phyloP scores from a whole-genome alignment of 23 red algal genomes.

The Gracilaria gracilis region DNA sequence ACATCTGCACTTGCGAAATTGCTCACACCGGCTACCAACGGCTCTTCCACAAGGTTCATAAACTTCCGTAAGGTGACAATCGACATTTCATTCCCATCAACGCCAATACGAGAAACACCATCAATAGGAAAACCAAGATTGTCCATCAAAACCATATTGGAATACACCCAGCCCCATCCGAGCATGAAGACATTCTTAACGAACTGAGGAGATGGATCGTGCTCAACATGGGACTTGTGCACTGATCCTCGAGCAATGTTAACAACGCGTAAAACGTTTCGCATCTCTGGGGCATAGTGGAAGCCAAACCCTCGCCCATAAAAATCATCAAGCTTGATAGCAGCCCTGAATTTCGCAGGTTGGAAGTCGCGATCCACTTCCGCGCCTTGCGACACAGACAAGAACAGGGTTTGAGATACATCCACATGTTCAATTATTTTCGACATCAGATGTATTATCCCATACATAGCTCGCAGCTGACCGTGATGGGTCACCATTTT shows the following conservation, averaged over 20 bases:
- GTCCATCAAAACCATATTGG: slow-evolving; percentile 81
- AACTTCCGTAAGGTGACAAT: slow-evolving; percentile 82
- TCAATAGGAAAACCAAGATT: slow-evolving; percentile 77
- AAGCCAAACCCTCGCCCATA: slow-evolving; percentile 94
- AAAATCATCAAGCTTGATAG: slow-evolving; percentile 86
- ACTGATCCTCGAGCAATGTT: slow-evolving; percentile 73
- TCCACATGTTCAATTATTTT: slow-evolving; percentile 43
- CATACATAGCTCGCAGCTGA: slow-evolving; percentile 86
- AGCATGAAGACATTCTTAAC: slow-evolving; percentile 69
- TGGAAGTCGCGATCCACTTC: slow-evolving; percentile 43
- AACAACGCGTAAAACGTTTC: slow-evolving; percentile 77
- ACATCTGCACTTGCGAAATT: slow-evolving; percentile 75
- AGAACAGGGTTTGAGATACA: slow-evolving; percentile 61
- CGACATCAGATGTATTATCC: slow-evolving; percentile 79
- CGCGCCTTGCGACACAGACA: background rate
- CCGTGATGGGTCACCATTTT: slow-evolving; percentile 80
- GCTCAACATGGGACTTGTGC: slow-evolving; percentile 36
- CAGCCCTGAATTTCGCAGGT: slow-evolving; percentile 50
- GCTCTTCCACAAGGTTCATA: slow-evolving; percentile 92
- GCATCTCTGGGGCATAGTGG: slow-evolving; percentile 89
- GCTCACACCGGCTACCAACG: slow-evolving; percentile 76
- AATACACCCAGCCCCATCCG: slow-evolving; percentile 94
- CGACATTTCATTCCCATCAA: slow-evolving; percentile 4
- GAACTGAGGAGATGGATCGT: slow-evolving; percentile 40
- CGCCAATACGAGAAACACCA: slow-evolving; percentile 72